These are phyloP conservation scores for Ceratobasidium sp. DNA, from an alignment of 1,284 basidiomycete species.

Conservation along the genomic window DNA sequence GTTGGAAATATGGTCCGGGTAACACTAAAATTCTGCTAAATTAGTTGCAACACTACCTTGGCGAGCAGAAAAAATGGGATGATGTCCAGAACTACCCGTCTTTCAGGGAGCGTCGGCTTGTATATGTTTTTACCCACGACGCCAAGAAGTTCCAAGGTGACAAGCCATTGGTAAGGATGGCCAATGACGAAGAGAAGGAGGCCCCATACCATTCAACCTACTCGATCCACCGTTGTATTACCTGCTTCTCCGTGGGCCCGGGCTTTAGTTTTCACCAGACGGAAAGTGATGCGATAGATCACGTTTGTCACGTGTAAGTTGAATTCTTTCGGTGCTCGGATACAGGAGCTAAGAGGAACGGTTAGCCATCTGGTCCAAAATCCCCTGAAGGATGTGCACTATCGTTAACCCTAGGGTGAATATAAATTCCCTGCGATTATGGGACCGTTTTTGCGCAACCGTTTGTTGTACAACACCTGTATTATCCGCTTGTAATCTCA, in stretches of 20 bases:
- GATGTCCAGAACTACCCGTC: not conserved
- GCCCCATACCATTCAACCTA: not conserved
- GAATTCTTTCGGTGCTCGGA: not conserved
- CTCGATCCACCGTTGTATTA: not conserved
- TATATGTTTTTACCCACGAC: constrained; percentile 9
- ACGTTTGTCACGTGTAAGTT: not conserved
- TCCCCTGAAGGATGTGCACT: not conserved
- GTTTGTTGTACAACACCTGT: too few species aligned
- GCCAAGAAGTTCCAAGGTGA: not conserved
- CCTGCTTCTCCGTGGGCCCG: not conserved
- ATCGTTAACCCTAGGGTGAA: too few species aligned
- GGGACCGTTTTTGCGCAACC: too few species aligned
- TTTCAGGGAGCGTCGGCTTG: not conserved
- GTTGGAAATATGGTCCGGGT: not conserved
- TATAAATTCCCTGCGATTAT: too few species aligned
- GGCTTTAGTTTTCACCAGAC: not conserved
- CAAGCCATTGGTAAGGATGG: not conserved
- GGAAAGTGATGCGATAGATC: not conserved
- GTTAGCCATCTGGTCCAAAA: not conserved
- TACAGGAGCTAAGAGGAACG: not conserved
- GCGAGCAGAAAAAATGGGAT: not conserved
- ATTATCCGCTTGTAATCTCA: too few species aligned
- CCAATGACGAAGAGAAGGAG: not conserved
- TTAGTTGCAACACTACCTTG: not conserved
- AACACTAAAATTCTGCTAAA: not conserved